Percentiles rank a stretch among this genome's conserved stretches.
Conservation (phyloP, 805 yeast species). For the Kuraishia piskuri region DNA sequence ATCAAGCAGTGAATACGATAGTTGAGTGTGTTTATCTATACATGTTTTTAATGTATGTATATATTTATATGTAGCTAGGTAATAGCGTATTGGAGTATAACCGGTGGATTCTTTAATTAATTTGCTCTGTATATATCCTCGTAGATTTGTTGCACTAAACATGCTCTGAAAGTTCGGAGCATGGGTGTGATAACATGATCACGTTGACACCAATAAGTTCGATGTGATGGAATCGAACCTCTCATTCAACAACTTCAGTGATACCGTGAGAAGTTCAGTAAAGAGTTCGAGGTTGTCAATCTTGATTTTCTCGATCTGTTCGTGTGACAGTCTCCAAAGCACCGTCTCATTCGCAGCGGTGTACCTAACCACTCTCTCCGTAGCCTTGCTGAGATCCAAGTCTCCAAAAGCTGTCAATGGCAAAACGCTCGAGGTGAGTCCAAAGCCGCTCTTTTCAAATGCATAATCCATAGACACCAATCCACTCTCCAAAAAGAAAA, state of each 20-base stretch:
- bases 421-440: constrained; percentile 32
- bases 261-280: constrained; percentile 55
- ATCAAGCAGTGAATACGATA: no score
- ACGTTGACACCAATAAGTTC: constrained; percentile 53
- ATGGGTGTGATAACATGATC: background rate
- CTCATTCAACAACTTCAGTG: constrained; percentile 55
- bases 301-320: constrained; percentile 35
- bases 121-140: background rate
- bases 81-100: no score
- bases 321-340: constrained; percentile 58
- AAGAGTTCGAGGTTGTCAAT: constrained; percentile 43
- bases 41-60: no score
- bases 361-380: constrained; percentile 32
- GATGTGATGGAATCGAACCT: constrained; percentile 72
- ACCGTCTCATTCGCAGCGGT: constrained; percentile 42
- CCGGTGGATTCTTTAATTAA: no score
- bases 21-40: no score
- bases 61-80: no score
- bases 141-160: background rate
- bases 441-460: constrained; percentile 27
- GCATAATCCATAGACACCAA: constrained; percentile 37
- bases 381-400: constrained; percentile 24
- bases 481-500: constrained; percentile 47
- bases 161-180: no score
- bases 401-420: constrained; percentile 77